Base-by-base conservation (phyloP, 768 basidiomycete species). In the Suillus plorans region DNA sequence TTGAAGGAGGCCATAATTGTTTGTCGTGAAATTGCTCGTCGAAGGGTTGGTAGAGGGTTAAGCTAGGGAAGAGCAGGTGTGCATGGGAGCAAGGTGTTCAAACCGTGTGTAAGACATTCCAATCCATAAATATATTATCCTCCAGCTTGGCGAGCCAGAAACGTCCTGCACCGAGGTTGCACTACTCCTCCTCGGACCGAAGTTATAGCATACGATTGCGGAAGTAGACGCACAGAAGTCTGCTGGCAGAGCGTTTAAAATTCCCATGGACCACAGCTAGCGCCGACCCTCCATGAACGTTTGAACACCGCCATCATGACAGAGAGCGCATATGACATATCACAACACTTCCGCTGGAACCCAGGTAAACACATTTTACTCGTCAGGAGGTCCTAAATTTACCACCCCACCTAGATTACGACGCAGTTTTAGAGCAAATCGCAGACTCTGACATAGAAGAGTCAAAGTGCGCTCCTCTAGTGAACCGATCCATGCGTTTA, bases 371-470 rank as follows among this genome's bases (percentile, higher is more conserved):
- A 49, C 31, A 8, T 45, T 39, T 49, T 39, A 42, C 44, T 55
- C 25, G 37, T 5, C 34, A 37, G 34, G 49, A 63, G 61, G 39
- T 65, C 14, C 60, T 39, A 57, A 39, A 22, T 63, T 62, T 52
- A 57, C 25, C 18, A 53, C 28, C 71, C 64, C 42, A 52, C 31
- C 55, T 75, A 89, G 90, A 86, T 66, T 81, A 89, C 69, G 85
- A 90, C 65, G 72, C 74, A 13, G 66, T 87, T 3, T 77, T 94
- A 39, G 81, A 88, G 65, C 79, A 81, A 61, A 86, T 90, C 67
- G 90, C 90, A 7, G 81, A 82, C 13, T 86, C 86, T 2, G 91
- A 94, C 75, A 73, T 77, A 45, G 76, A 89, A 67, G 83, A 90
- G 86, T 91, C 73, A 66, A 85, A 76, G 66, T 69, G 55, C 56